These are phyloP conservation scores for Podila minutissima DNA, from an alignment of 192 early-diverging fungal species.

Conservation along the genomic window DNA sequence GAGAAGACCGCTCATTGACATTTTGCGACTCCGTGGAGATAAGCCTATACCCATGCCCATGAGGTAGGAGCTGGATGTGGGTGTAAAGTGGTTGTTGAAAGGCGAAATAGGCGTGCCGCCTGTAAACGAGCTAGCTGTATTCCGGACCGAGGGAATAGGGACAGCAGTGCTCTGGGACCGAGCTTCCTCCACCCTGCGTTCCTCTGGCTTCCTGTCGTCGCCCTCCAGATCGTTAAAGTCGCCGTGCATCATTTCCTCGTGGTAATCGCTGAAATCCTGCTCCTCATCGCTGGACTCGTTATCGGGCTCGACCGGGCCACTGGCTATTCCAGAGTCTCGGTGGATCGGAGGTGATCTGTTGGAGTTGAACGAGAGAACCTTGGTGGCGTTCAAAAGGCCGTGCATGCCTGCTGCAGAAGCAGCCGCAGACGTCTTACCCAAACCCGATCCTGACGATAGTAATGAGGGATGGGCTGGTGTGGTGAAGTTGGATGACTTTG, in stretches of 20 bases:
- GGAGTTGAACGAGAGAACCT: constrained; percentile 41
- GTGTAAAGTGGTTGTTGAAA: constrained; percentile 35
- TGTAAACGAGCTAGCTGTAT: constrained; percentile 13
- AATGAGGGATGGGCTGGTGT: constrained; percentile 15
- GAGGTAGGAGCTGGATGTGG: constrained; percentile 36
- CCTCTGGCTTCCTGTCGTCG: constrained; percentile 19
- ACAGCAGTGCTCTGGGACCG: constrained; percentile 38
- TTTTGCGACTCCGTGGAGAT: constrained; percentile 45
- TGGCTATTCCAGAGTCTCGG: not conserved
- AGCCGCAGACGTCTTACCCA: constrained; percentile 5
- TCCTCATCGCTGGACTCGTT: constrained; percentile 54
- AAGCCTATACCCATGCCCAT: constrained; percentile 31
- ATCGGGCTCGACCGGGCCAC: not conserved
- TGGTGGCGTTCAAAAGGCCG: constrained; percentile 42
- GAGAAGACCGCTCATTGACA: constrained; percentile 48
- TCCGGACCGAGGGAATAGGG: constrained; percentile 38
- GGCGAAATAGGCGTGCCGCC: constrained; percentile 40
- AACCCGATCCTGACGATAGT: constrained; percentile 15
- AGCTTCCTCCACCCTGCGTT: not conserved
- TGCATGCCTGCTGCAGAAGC: constrained; percentile 34
- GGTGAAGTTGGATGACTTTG: constrained; percentile 32
- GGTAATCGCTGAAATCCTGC: constrained; percentile 61
- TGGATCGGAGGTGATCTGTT: constrained; percentile 28
- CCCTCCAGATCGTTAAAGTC: constrained; percentile 52
- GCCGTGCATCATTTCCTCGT: constrained; percentile 69